Percentiles rank a stretch among this genome's conserved stretches.
Conservation (phyloP, 495 filamentous ascomycete genomes). For the Penicillium verhagenii region DNA sequence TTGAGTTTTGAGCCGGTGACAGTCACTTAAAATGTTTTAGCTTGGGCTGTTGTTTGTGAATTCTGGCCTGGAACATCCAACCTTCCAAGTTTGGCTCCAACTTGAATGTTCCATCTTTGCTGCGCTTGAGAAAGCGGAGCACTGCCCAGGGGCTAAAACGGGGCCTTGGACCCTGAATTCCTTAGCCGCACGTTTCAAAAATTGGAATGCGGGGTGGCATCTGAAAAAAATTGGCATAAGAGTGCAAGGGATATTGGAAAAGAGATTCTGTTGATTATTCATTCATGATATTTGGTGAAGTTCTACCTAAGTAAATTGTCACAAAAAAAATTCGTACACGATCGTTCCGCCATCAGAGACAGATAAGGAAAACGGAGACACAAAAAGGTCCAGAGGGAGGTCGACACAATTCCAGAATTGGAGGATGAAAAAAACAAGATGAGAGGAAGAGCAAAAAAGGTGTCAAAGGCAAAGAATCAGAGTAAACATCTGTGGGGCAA, state of each 20-base stretch:
- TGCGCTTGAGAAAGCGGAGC: no score
- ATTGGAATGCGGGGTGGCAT: no score
- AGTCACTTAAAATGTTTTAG: no score
- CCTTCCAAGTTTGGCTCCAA: no score
- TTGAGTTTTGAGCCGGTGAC: no score
- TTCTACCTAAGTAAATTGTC: slow-evolving; percentile 8
- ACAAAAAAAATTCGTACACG: slow-evolving; percentile 26
- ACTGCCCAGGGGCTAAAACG: no score
- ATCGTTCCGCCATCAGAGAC: slow-evolving; percentile 30
- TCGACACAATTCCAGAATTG: slow-evolving; percentile 21
- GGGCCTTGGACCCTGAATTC: no score
- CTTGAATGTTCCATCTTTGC: no score
- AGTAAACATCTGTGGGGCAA: not conserved
- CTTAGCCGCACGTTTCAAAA: no score
- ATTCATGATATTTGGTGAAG: slow-evolving; percentile 10
- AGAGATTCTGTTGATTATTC: not conserved
- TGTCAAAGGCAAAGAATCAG: slow-evolving; percentile 14
- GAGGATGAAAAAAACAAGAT: slow-evolving; percentile 9
- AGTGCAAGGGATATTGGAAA: not conserved
- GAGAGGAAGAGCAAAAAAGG: slow-evolving; percentile 12
- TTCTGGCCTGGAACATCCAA: no score
- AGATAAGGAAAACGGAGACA: slow-evolving; percentile 20
- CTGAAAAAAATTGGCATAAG: no score
- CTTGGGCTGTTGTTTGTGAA: no score
- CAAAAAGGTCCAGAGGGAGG: slow-evolving; percentile 7